Evolutionary conservation across 2,329 filamentous ascomycete genomes (phyloP).

Genomic region (Penicillium hesseltinei): DNA sequence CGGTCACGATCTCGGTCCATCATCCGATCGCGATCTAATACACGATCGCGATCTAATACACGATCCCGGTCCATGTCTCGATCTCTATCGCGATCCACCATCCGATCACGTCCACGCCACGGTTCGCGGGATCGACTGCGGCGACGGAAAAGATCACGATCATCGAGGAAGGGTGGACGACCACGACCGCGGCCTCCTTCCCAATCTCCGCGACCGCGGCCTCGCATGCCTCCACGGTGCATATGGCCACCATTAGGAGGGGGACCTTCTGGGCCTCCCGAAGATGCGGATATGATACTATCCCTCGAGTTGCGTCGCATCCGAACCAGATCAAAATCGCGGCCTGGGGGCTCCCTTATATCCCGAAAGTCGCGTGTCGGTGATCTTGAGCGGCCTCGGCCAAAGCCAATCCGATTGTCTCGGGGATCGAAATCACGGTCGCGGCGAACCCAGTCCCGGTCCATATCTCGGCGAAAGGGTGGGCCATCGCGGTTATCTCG

Average conservation of each 20-base stretch:
- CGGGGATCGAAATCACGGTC: conserved; percentile 48
- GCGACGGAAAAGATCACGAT: conserved; percentile 44
- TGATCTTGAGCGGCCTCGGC: conserved; percentile 47
- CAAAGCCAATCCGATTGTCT: conserved; percentile 45
- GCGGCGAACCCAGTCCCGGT: conserved; percentile 47
- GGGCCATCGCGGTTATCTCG: conserved; percentile 43
- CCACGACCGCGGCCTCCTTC: conserved; percentile 45
- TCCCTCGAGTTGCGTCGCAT: conserved; percentile 47
- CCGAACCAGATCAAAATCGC: conserved; percentile 41
- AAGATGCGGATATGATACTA: conserved; percentile 40
- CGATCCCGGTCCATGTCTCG: conserved; percentile 33
- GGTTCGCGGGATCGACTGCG: conserved; percentile 47
- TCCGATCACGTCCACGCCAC: conserved; percentile 39
- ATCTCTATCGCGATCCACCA: conserved; percentile 39
- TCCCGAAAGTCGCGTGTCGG: conserved; percentile 45
- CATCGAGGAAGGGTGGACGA: conserved; percentile 41
- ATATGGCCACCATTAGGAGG: conserved; percentile 34
- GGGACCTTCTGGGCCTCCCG: conserved; percentile 37
- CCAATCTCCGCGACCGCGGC: conserved; percentile 45
- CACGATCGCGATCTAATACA: conserved; percentile 15
- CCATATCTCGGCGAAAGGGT: conserved; percentile 42
- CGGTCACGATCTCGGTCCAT: conserved; percentile 33
- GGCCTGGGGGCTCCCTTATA: conserved; percentile 33
- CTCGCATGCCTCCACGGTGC: conserved; percentile 41
- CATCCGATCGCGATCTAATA: conserved; percentile 27